A percentile compares a stretch with the other conserved stretches of the same genome.
phyloP scores from a whole-genome alignment of 192 early-diverging fungal species.

The Umbelopsis ramanniana region DNA sequence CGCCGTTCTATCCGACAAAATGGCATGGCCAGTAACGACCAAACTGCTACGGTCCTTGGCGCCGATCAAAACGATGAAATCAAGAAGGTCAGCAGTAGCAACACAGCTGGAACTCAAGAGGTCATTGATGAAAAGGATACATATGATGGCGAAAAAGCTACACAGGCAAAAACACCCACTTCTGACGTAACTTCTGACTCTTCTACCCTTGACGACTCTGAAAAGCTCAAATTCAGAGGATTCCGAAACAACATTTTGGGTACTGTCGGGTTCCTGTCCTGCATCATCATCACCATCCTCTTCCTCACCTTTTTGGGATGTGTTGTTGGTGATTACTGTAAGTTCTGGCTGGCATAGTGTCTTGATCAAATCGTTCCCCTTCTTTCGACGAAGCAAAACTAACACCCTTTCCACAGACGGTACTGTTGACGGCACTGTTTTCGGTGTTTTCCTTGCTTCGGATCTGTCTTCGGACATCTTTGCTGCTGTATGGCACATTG shows the following conservation, averaged over 20 bases:
- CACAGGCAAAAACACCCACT: background rate
- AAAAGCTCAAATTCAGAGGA: conserved; percentile 62
- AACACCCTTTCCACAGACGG: conserved; percentile 38
- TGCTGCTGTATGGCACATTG: conserved; percentile 76
- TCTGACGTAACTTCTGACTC: background rate
- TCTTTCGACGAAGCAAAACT: background rate
- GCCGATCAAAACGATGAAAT: background rate
- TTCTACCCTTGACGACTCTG: conserved; percentile 32
- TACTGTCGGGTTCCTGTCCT: conserved; percentile 49
- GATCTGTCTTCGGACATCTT: conserved; percentile 65
- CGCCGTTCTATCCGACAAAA: conserved; percentile 26
- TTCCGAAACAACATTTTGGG: conserved; percentile 64
- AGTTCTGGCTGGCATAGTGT: too few relatives aligned
- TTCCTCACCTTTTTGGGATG: conserved; percentile 72
- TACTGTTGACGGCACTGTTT: conserved; percentile 53
- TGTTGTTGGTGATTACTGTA: conserved; percentile 79
- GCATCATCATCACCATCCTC: conserved; percentile 57
- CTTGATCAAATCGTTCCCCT: too few relatives aligned
- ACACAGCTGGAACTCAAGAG: background rate
- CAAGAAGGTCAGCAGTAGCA: conserved; percentile 26
- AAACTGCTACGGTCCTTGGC: conserved; percentile 26
- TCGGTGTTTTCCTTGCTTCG: conserved; percentile 64
- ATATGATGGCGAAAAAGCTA: conserved; percentile 15
- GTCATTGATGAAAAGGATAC: conserved; percentile 17
- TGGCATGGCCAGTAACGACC: conserved; percentile 12